Percentiles rank a stretch among this genome's conserved stretches.
These are phyloP conservation scores for Rhizopus arrhizus DNA, from an alignment of 371 early-diverging fungal genomes.

Conservation along the genomic window DNA sequence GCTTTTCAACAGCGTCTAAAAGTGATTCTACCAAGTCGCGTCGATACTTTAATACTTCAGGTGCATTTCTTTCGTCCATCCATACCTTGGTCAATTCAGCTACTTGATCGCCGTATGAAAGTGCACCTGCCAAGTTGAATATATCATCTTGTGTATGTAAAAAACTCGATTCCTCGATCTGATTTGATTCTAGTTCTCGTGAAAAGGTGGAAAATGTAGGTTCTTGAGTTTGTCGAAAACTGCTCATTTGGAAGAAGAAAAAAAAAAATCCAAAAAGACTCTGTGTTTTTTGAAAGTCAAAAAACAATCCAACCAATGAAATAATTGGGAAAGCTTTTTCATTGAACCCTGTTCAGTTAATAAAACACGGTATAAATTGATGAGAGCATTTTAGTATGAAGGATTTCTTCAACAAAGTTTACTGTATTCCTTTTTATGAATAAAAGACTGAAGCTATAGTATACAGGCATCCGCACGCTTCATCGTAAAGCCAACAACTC, in stretches of 20 bases:
- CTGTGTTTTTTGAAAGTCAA: too few species aligned
- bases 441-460: too few species aligned
- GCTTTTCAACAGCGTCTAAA: slow-evolving; percentile 63
- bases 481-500: too few species aligned
- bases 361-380: too few species aligned
- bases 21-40: slow-evolving; percentile 59
- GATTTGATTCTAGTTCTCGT: neutral
- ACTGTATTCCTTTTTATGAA: too few species aligned
- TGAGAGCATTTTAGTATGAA: too few species aligned
- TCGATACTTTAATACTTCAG: slow-evolving; percentile 73
- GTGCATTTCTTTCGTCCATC: slow-evolving; percentile 82
- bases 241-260: neutral
- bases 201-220: neutral
- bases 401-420: too few species aligned
- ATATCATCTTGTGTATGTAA: neutral
- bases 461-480: too few species aligned
- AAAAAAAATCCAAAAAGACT: neutral
- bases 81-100: slow-evolving; percentile 57
- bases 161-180: slow-evolving; percentile 7
- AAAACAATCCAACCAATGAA: too few species aligned
- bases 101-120: slow-evolving; percentile 8
- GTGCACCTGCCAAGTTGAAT: slow-evolving; percentile 10
- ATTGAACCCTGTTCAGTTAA: too few species aligned
- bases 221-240: neutral
- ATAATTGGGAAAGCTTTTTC: too few species aligned